Conservation (phyloP, 352 stramenopile genomes). For the Lagenidium sp. region DNA sequence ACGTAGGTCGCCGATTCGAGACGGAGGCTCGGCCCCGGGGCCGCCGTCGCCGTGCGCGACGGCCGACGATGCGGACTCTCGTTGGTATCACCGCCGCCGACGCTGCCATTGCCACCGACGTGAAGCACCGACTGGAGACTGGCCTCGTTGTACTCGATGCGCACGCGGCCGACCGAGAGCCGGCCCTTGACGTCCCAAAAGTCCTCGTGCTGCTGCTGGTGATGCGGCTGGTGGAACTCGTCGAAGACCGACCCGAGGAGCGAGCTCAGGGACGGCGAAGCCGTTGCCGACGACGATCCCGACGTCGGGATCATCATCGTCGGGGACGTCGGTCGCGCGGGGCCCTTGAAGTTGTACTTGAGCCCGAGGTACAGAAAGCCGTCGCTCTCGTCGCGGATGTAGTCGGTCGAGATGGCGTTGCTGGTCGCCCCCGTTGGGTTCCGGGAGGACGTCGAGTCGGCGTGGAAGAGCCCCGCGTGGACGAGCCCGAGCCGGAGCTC, state of each 20-base stretch:
- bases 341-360: conserved; percentile 36
- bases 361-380: conserved; percentile 66
- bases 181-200: conserved; percentile 49
- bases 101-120: no score
- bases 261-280: no score
- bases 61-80: background rate
- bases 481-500: conserved; percentile 51
- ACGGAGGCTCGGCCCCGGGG: background rate
- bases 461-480: conserved; percentile 22
- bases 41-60: background rate
- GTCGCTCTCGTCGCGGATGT: conserved; percentile 52
- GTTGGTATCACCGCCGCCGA: no score
- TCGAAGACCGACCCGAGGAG: conserved; percentile 1
- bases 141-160: conserved; percentile 53
- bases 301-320: background rate
- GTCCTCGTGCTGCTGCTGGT: conserved; percentile 1
- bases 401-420: conserved; percentile 51
- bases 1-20: conserved; percentile 31
- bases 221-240: background rate
- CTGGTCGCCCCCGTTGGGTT: background rate
- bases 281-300: no score
- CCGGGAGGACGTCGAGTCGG: background rate
- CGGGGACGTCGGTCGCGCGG: conserved; percentile 4
- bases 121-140: conserved; percentile 23
- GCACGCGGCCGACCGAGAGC: conserved; percentile 43